These are phyloP conservation scores for Penicillium sp. DNA, from an alignment of 2,329 filamentous ascomycete genomes.

Conservation along the genomic window DNA sequence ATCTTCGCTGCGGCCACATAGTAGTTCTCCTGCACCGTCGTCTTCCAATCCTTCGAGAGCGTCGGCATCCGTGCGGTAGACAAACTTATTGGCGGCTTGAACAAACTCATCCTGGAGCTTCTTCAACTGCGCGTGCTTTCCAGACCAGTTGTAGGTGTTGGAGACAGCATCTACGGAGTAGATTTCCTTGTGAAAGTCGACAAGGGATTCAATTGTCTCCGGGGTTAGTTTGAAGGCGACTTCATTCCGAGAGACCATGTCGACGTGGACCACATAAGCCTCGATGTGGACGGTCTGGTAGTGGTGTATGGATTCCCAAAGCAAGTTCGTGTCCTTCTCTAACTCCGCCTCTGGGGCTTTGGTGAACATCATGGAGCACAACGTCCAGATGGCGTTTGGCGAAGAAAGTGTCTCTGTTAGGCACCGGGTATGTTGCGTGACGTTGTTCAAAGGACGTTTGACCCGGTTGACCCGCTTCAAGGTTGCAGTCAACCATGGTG, in stretches of 20 bases:
- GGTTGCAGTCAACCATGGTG: conserved; percentile 95
- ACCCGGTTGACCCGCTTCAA: conserved; percentile 95
- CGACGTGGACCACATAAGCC: conserved; percentile 97
- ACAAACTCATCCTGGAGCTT: conserved; percentile 97
- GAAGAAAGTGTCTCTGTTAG: conserved; percentile 92
- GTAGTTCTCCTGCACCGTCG: conserved; percentile 89
- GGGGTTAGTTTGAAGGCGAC: conserved; percentile 96
- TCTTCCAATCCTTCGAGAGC: conserved; percentile 95
- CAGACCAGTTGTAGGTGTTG: conserved; percentile 89
- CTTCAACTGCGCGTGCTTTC: conserved; percentile 95
- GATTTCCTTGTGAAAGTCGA: conserved; percentile 95
- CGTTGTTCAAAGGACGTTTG: conserved; percentile 96
- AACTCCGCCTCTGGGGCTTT: conserved; percentile 86
- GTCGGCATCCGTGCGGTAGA: conserved; percentile 84
- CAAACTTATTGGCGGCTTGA: conserved; percentile 95
- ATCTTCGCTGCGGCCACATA: conserved; percentile 87
- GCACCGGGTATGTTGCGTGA: conserved; percentile 92
- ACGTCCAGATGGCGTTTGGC: conserved; percentile 87
- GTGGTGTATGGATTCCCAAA: conserved; percentile 87
- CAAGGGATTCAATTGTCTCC: conserved; percentile 88
- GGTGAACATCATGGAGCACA: conserved; percentile 88
- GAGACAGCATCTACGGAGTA: conserved; percentile 89
- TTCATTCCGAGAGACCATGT: conserved; percentile 97
- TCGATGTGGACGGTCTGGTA: conserved; percentile 91
- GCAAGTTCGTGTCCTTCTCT: conserved; percentile 75